Evolutionary conservation across 495 filamentous ascomycete genomes (phyloP), one percentile per base, ranked within the genome.

Genomic region (Daldinia loculata): DNA sequence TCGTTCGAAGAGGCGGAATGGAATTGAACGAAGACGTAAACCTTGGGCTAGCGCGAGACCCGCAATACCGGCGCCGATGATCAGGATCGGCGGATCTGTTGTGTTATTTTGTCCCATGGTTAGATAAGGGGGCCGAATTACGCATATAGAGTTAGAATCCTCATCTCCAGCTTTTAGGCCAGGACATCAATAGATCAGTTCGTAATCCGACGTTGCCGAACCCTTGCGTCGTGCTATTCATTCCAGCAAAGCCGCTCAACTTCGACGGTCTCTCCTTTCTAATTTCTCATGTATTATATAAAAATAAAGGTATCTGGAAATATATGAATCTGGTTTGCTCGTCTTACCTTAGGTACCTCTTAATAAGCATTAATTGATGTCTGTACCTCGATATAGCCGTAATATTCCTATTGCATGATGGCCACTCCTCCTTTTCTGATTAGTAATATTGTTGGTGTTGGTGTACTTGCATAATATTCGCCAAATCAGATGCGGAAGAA

Each of bases 1-100:
- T 41, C 81, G 78, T 58, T 86, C 84, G 41, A 83, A 86, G 55
- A 86, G 67, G 34, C 76, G 78, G 77, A 84, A 85, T 14, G 80
- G 77, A 52, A 86, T 82, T 26, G 76, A 77, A 50, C 77, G 77
- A 50, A 81, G 77, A 41, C 79, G 76, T 4, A 86, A 75, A 32
- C 80, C 80, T 72, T 86, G 82, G 0, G 82, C 84, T 22, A 87
- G 75, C 11, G 80, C 78, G 6, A 86, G 79, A 7, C 82, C 84
- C 39, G 80, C 80, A 7, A 87, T 69, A 12, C 84, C 84, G 24
- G 77, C 84, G 52, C 83, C 84, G 52, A 80, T 78, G 58, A 85
- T 79, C 14, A 79, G 43, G 48, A 79, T 59, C 7, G 69, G 77
- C 17, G 53, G 52, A 29, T 70, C 61, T 29, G 24, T 0, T 48